These are phyloP conservation scores for Leptoxyphium fumago DNA, from an alignment of 2,329 filamentous ascomycete genomes.

Conservation along the genomic window DNA sequence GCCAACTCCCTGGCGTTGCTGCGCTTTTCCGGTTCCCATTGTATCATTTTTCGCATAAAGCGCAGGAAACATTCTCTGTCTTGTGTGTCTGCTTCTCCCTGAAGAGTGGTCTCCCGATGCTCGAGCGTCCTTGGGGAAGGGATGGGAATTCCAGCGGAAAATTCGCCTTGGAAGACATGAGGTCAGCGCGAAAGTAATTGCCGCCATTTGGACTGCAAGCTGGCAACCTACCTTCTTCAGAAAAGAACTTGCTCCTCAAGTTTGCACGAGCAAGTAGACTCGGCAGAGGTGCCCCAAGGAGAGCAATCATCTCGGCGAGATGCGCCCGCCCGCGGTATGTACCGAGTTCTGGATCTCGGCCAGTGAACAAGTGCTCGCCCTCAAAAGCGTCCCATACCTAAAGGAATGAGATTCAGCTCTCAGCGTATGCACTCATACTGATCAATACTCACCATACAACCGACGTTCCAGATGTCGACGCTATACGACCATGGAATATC, in stretches of 20 bases:
- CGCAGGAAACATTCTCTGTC: slow-evolving; percentile 19
- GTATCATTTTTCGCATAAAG: slow-evolving; percentile 23
- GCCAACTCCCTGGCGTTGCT: not conserved
- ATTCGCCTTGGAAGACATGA: not conserved
- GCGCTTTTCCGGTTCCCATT: slow-evolving; percentile 19
- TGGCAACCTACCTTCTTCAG: slow-evolving; percentile 1
- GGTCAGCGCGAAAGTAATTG: not conserved
- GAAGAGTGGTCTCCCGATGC: slow-evolving; percentile 3
- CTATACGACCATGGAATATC: slow-evolving; percentile 19
- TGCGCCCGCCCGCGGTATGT: slow-evolving; percentile 7
- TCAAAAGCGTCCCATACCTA: slow-evolving; percentile 24
- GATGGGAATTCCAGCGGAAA: slow-evolving; percentile 1
- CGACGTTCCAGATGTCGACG: slow-evolving; percentile 25
- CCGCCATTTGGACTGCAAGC: not conserved
- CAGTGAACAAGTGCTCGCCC: slow-evolving; percentile 18
- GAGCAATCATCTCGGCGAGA: slow-evolving; percentile 14
- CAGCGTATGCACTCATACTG: not conserved
- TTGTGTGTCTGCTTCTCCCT: slow-evolving; percentile 7
- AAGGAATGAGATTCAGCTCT: slow-evolving; percentile 1
- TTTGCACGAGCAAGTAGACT: slow-evolving; percentile 1
- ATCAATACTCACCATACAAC: slow-evolving; percentile 18
- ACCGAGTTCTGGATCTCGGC: slow-evolving; percentile 8
- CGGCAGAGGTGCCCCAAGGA: not conserved
- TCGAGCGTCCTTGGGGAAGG: slow-evolving; percentile 1
- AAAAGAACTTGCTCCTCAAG: slow-evolving; percentile 4